phyloP scores from a whole-genome alignment of 768 basidiomycete species.

The Steccherinum ochraceum region DNA sequence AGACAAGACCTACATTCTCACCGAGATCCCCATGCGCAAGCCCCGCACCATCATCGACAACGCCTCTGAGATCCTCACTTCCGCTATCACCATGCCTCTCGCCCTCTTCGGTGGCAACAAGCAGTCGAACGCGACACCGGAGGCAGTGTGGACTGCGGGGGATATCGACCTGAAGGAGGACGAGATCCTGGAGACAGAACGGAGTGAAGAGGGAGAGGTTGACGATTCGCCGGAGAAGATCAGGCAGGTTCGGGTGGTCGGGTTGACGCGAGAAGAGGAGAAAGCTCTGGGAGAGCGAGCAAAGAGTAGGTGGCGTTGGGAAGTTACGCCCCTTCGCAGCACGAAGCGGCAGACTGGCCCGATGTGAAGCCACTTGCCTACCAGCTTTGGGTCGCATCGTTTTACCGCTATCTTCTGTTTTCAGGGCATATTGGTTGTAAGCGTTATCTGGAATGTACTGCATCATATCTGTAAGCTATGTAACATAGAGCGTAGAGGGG shows the following conservation, averaged over 20 bases:
- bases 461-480: no score
- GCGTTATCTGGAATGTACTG: no score
- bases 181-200: constrained; percentile 73
- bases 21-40: constrained; percentile 60
- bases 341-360: constrained; percentile 20
- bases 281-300: constrained; percentile 26
- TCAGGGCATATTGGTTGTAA: no score
- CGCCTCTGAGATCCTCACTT: constrained; percentile 59
- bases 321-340: constrained; percentile 37
- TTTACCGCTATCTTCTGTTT: no score
- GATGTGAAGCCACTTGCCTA: no score
- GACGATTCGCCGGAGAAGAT: constrained; percentile 61
- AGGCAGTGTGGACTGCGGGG: constrained; percentile 58
- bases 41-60: constrained; percentile 67
- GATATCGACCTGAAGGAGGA: constrained; percentile 68
- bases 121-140: constrained; percentile 38
- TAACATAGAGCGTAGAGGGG: no score
- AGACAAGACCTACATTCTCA: constrained; percentile 53
- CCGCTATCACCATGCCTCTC: constrained; percentile 54
- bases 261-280: constrained; percentile 32
- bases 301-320: constrained; percentile 41
- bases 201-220: constrained; percentile 70
- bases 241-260: constrained; percentile 50
- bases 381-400: no score
- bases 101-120: constrained; percentile 37